phyloP scores from a whole-genome alignment of 108 stramenopile species.

The Cyclostephanos tholiformis region DNA sequence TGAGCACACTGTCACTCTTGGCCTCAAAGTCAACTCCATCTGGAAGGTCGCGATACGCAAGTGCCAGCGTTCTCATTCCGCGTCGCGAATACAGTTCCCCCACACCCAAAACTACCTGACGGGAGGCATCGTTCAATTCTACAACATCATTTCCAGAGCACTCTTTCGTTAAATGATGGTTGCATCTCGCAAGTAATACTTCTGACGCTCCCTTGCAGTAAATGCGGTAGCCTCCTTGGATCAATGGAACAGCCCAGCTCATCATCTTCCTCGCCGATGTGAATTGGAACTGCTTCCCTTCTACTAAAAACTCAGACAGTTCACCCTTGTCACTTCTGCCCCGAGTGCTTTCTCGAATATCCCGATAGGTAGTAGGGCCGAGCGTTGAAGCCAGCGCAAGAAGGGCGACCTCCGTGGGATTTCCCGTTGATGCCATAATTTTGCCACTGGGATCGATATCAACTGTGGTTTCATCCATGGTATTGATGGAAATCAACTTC shows the following conservation, averaged over 20 bases:
- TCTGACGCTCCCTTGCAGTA: no score
- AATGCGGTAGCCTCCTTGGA: no score
- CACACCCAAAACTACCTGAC: conserved; percentile 40
- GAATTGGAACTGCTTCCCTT: conserved; percentile 87
- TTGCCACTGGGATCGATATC: no score
- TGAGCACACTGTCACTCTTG: conserved; percentile 57
- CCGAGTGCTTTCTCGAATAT: conserved; percentile 69
- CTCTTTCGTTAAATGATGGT: conserved; percentile 6
- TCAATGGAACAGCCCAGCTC: conserved; percentile 82
- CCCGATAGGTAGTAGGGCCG: conserved; percentile 57
- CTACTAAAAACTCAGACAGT: conserved; percentile 57
- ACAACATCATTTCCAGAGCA: conserved; percentile 22
- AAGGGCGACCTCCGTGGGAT: conserved; percentile 95
- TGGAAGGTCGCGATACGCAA: no score
- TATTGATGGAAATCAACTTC: no score
- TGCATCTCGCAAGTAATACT: no score
- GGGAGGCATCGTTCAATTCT: conserved; percentile 41
- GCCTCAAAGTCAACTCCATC: no score
- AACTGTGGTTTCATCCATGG: no score
- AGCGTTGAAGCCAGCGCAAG: conserved; percentile 67
- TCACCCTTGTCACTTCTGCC: conserved; percentile 70
- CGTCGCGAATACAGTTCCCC: no score
- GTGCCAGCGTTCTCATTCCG: no score
- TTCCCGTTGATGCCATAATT: conserved; percentile 69
- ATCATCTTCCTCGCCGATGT: conserved; percentile 92